Conservation (phyloP, 805 yeast genomes). For the Wickerhamiella lipophila region DNA sequence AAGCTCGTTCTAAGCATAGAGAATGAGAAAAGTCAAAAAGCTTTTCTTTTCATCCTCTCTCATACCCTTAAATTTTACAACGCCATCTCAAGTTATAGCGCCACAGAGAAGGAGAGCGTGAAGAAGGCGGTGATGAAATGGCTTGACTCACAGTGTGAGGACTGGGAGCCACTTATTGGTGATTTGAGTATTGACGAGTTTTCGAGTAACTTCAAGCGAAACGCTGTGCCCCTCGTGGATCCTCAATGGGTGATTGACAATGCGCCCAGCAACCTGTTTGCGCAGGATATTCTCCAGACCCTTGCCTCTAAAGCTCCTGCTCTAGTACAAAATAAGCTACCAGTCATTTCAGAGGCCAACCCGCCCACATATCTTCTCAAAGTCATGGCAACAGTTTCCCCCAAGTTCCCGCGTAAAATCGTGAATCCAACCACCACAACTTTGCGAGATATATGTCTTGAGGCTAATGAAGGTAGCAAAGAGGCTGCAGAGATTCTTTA, state of each 20-base stretch:
- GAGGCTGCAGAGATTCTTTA: slow-evolving; percentile 7
- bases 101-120: not conserved
- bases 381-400: not conserved
- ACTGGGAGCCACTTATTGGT: not conserved
- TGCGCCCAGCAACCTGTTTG: not conserved
- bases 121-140: slow-evolving; percentile 1
- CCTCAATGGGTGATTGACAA: not conserved
- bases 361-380: not conserved
- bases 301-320: not conserved
- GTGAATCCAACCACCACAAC: slow-evolving; percentile 7
- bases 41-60: not conserved
- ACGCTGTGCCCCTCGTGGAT: not conserved
- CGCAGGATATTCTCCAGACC: not conserved
- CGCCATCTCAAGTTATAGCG: not conserved
- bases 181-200: not conserved
- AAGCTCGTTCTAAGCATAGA: not conserved
- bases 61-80: not conserved
- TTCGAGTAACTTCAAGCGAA: not conserved
- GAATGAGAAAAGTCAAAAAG: not conserved
- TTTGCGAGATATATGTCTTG: slow-evolving; percentile 1
- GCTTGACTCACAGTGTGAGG: not conserved
- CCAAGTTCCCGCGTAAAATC: slow-evolving; percentile 1
- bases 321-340: not conserved
- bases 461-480: not conserved
- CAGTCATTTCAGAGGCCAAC: not conserved